Evolutionary conservation across 2,329 filamentous ascomycete genomes (phyloP), one percentile per base, ranked within the genome.

Genomic region (Pseudogymnoascus sp.): DNA sequence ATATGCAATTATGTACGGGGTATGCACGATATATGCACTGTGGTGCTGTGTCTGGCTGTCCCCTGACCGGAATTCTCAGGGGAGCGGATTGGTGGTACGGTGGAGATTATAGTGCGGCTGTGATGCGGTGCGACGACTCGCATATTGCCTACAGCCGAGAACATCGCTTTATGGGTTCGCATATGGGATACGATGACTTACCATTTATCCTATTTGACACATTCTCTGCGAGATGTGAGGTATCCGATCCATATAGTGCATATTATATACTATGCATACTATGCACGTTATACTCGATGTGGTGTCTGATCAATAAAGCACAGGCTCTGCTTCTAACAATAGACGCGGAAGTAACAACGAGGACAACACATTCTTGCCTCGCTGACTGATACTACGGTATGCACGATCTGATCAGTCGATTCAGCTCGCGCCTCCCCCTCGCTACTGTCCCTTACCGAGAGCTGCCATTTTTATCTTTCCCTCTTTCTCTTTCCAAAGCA

Each of bases 1-100:
- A 55, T 55, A 55, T 33, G n/a, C 8, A 55, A 27, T 55, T 55
- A 55, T 55, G 44, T 55, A 55, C 27, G 44, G 44, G 44, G 44
- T 55, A 55, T 55, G 44, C n/a, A 33, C 44, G 8, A 55, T 51
- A 31, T 51, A 31, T 51, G 44, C 44, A 21, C 13, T 48, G 42
- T 13, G 6, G 35, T 48, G 42, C 8, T 44, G 10, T 48, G 44
- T 31, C 39, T 25, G 29, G 21, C 8, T 44, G 10, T 48, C 25
- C 15, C 39, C 13, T 25, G 12, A 44, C 41, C 41, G 9, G 10
- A 25, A 25, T 9, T 25, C 10, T 27, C 41, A 27, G 41, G 41
- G 41, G 41, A 27, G 1, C 3, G 41, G 3, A 31, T 51, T 48
- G 13, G 44, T 31, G 44, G 27, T 2, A 55, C 44, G 21, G 21